Conservation (phyloP, 2,329 filamentous ascomycete species). For the Claviceps africana region DNA sequence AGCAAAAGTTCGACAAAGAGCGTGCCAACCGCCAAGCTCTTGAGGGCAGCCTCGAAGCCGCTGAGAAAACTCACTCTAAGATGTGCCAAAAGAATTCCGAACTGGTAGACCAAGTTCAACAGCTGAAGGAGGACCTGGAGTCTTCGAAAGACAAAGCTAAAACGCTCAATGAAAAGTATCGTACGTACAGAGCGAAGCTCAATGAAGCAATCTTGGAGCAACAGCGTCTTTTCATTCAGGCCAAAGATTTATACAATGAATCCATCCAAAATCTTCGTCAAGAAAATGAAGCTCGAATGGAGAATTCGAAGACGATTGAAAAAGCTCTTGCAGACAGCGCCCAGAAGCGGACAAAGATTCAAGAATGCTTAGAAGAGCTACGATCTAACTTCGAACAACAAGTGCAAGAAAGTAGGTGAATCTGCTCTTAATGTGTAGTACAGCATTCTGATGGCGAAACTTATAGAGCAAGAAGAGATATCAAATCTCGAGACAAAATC, state of each 20-base stretch:
- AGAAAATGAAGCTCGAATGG: slow-evolving; percentile 14
- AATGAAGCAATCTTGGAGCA: slow-evolving; percentile 33
- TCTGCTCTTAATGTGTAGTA: background rate
- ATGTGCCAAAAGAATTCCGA: slow-evolving; percentile 13
- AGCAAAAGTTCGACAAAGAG: slow-evolving; percentile 10
- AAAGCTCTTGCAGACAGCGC: slow-evolving; percentile 14
- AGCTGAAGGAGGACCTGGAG: slow-evolving; percentile 14
- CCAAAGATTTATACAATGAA: slow-evolving; percentile 19
- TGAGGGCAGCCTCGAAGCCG: slow-evolving; percentile 11
- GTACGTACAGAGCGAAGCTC: slow-evolving; percentile 23
- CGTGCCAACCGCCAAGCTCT: slow-evolving; percentile 13
- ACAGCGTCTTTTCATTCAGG: slow-evolving; percentile 25
- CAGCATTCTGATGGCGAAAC: background rate
- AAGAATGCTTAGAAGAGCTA: slow-evolving; percentile 16
- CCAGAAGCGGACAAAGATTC: slow-evolving; percentile 20
- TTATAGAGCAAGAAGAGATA: slow-evolving; percentile 14
- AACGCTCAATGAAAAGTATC: slow-evolving; percentile 20
- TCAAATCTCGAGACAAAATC: slow-evolving; percentile 10
- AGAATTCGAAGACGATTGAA: slow-evolving; percentile 13
- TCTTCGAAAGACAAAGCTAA: slow-evolving; percentile 11
- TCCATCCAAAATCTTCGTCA: slow-evolving; percentile 20
- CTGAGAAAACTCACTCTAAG: slow-evolving; percentile 12
- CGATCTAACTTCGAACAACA: slow-evolving; percentile 12
- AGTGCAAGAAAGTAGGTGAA: slow-evolving; percentile 11
- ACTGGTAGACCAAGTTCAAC: slow-evolving; percentile 15